Conservation (phyloP, 495 filamentous ascomycete species). For the Aspergillus bertholletiae region DNA sequence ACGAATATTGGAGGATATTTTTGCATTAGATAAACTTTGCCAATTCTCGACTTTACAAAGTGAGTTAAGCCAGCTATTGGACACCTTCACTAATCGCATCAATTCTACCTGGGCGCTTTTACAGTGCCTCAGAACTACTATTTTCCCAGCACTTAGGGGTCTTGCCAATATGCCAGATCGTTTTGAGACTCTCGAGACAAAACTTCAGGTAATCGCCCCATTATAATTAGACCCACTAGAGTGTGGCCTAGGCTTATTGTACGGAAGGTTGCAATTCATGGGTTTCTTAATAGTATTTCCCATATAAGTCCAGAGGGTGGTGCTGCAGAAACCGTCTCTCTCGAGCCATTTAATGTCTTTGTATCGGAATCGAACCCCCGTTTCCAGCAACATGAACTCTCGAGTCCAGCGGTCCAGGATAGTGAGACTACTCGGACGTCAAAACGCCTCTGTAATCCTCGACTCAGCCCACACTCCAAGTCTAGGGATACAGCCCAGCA, state of each 20-base stretch:
- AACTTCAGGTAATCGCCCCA: conserved; percentile 26
- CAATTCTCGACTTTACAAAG: conserved; percentile 23
- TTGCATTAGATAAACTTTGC: conserved; percentile 16
- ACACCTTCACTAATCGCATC: conserved; percentile 13
- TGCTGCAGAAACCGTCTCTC: background rate
- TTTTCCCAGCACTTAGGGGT: conserved; percentile 26
- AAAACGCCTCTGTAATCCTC: conserved; percentile 27
- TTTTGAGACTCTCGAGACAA: conserved; percentile 16
- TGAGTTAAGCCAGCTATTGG: conserved; percentile 25
- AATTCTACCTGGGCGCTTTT: conserved; percentile 9
- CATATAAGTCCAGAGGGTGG: background rate
- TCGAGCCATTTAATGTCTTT: background rate
- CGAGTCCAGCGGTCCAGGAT: conserved; percentile 5
- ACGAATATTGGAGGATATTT: conserved; percentile 28
- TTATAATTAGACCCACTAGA: background rate
- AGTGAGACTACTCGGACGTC: conserved; percentile 14
- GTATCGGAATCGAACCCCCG: background rate
- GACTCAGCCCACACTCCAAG: background rate
- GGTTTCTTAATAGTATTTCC: conserved; percentile 8
- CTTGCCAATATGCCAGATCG: conserved; percentile 13
- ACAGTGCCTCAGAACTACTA: conserved; percentile 14
- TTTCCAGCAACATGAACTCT: conserved; percentile 7
- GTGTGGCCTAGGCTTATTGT: conserved; percentile 14
- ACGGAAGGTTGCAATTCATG: conserved; percentile 20
- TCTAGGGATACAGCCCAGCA: conserved; percentile 12